Evolutionary conservation across 176 grass and related monocot species (phyloP).

Genomic region (Saccharum officinarum): DNA sequence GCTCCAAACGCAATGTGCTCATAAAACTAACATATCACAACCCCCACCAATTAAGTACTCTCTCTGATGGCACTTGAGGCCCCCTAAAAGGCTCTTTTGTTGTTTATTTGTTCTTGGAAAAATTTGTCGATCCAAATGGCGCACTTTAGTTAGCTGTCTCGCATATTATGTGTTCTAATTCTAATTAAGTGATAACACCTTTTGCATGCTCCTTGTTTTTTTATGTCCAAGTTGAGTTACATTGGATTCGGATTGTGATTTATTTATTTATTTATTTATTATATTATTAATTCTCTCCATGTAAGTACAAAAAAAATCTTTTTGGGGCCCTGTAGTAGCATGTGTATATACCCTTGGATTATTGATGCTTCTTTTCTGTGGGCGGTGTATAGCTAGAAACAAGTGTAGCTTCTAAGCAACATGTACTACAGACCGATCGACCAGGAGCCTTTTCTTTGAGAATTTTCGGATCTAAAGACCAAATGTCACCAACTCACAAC

Average conservation of each 20-base stretch:
- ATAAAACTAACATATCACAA: conserved; percentile 47
- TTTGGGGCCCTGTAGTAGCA: neutral
- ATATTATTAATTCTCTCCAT: neutral
- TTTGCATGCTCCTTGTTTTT: neutral
- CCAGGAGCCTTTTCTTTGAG: neutral
- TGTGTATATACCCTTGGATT: neutral
- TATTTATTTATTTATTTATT: neutral
- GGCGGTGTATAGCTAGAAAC: neutral
- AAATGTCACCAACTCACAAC: conserved; percentile 29
- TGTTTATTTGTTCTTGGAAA: conserved; percentile 19
- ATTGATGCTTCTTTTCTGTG: neutral
- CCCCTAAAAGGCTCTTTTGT: conserved; percentile 24
- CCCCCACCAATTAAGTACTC: conserved; percentile 30
- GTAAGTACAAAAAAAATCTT: neutral
- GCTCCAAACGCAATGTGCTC: conserved; percentile 27
- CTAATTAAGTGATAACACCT: neutral
- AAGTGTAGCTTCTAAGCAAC: conserved; percentile 58
- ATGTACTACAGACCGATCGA: neutral
- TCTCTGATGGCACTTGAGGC: conserved; percentile 31
- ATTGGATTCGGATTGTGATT: conserved; percentile 9
- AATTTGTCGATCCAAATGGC: conserved; percentile 22
- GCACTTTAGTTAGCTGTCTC: conserved; percentile 15
- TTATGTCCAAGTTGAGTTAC: conserved; percentile 1
- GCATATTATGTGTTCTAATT: neutral
- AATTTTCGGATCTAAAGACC: conserved; percentile 28